Base-by-base conservation (phyloP, 2,329 filamentous ascomycete species). In the Fusarium aywerte region DNA sequence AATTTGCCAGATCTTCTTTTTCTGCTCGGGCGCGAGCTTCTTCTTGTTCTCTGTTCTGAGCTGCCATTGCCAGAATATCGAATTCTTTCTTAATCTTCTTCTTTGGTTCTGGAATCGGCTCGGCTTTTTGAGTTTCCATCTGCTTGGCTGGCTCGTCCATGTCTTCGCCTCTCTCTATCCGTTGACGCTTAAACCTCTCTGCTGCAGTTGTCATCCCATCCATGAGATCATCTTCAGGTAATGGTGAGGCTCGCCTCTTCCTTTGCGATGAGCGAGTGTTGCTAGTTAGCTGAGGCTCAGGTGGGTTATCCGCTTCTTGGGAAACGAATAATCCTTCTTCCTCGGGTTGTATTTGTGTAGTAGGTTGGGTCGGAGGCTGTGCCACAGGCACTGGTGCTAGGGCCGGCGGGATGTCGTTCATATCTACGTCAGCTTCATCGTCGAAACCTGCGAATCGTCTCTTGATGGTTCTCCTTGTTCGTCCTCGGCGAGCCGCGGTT, bases 171-270 rank as follows among this genome's bases (percentile, higher is more conserved):
- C 84, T 84, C 62, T 87, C 89, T 20, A 92, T 82, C 25, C 90
- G 89, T 21, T 91, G 89, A n/a, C 89, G 88, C 76, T 97, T 98
- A 74, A 93, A 87, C 7, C 89, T 89, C 27, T 90, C 88, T 5
- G 92, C 89, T 1, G 90, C 92, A 0, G 93, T 92, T 2, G 94
- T 88, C 55, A 97, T 85, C 21, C 85, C 83, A 15, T 93, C 89
- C 76, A 95, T 87, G 10, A 91, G 78, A 42, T 90, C 86, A 53
- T 87, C 79, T 49, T 83, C 78, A 1, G 76, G 76, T 0, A 80
- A 66, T 6, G 80, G 77, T 3, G 81, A 79, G 5, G 81, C 80
- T 4, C 74, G 75, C 23, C 86, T 78, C 70, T 88, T 88, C 29
- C 81, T 80, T 18, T 79, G 76, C 2, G 76, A 75, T 36, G 62